Base-by-base conservation (phyloP, 345 rosid genomes). In the Cardamine occulta region DNA sequence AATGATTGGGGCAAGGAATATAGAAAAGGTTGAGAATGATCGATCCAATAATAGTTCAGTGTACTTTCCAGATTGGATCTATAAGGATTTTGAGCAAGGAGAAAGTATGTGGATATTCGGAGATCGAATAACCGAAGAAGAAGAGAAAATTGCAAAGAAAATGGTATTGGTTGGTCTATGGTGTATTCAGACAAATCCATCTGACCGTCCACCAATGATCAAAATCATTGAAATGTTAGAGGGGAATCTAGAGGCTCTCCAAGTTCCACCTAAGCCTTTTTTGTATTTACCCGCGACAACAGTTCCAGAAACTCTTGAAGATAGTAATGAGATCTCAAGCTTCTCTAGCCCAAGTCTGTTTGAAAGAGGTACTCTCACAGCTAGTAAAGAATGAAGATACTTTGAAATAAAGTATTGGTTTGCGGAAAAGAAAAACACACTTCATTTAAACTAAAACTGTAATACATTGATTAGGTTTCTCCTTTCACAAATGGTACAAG, bases 121-220 rank as follows among this genome's bases (percentile, higher is more conserved):
- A 26, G 76, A 49, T 48, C 1, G 31, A 9, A 11, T 73, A 3
- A 49, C 9, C 0, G 63, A 58, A 4, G 76, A 73, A 39, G 69
- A 73, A 51, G 70, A 72, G 37, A n/a, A 74, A 31, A 47, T 40
- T 4, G 79, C 63, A 0, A 79, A 55, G 51, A 81, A 68, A 64
- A 24, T 84, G 78, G 47, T 75, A 0, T n/a, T 78, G 5, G 78
- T 84, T 51, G 75, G 81, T 4, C 49, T 84, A 23, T 82, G 82
- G 86, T 80, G 87, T 75, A 72, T 82, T 49, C 86, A 82, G 12
- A 78, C 65, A 2, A 79, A 45, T 73, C 85, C 88, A 21, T 66
- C 64, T 4, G 72, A 80, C 2, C 79, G 84, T 47, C 86, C 87
- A 45, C 26, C 85, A 6, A 82, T 82, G 75, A 70, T 42, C 7